phyloP scores from a whole-genome alignment of 306 rosid genomes.

The Ammopiptanthus mongolicus region DNA sequence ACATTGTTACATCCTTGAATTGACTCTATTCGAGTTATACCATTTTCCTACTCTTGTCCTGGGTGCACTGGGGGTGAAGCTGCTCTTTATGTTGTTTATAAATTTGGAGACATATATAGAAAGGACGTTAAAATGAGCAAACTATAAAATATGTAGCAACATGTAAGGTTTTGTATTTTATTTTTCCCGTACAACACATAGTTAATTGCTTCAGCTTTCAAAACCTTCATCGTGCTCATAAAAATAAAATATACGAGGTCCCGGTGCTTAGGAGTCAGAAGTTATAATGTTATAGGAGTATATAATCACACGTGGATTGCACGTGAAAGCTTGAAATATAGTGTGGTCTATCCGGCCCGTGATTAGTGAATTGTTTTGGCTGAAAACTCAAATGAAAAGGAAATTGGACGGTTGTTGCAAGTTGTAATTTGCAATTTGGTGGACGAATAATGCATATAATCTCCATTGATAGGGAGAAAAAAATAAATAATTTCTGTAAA shows the following conservation, averaged over 20 bases:
- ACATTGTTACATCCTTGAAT: too few relatives aligned
- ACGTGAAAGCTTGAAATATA: conserved; percentile 24
- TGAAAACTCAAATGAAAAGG: too few relatives aligned
- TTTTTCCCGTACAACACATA: too few relatives aligned
- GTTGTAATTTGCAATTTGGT: background rate
- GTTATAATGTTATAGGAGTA: background rate
- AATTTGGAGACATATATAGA: background rate
- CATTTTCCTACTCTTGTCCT: too few relatives aligned
- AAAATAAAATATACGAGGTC: conserved; percentile 6
- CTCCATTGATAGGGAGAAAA: background rate
- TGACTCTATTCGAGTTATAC: too few relatives aligned
- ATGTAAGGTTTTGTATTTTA: too few relatives aligned
- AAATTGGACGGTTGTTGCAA: background rate
- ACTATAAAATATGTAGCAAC: background rate
- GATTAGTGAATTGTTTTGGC: too few relatives aligned
- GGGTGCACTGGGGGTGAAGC: too few relatives aligned
- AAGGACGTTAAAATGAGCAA: background rate
- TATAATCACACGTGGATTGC: conserved; percentile 4
- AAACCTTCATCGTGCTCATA: background rate
- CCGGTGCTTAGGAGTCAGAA: background rate
- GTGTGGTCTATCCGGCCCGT: too few relatives aligned
- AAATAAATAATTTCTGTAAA: background rate
- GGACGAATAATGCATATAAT: background rate
- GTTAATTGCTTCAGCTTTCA: background rate
- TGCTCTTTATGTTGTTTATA: too few relatives aligned